Evolutionary conservation across 352 stramenopile genomes (phyloP).

Genomic region (Phytophthora boehmeriae): DNA sequence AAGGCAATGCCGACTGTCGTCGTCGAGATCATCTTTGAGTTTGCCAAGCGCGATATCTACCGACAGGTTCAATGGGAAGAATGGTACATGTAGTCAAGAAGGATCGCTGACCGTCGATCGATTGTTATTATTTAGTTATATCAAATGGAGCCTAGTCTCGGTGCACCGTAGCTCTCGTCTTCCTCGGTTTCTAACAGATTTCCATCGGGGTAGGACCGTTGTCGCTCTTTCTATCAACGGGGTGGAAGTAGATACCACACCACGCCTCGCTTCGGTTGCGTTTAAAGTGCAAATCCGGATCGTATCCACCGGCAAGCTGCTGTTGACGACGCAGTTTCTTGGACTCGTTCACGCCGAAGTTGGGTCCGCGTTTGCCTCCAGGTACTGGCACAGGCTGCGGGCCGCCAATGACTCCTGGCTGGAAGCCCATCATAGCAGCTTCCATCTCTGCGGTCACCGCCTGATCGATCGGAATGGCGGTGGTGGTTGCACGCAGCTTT

Average conservation of each 20-base stretch:
- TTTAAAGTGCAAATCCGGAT: constrained; percentile 78
- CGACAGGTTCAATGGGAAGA: constrained; percentile 40
- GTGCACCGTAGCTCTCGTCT: constrained; percentile 1
- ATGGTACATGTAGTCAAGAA: too few species aligned
- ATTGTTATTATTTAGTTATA: constrained; percentile 26
- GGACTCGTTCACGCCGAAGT: constrained; percentile 79
- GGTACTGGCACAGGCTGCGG: constrained; percentile 80
- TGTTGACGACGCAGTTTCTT: constrained; percentile 83
- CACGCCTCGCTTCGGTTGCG: constrained; percentile 82
- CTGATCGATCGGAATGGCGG: constrained; percentile 85
- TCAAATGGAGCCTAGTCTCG: constrained; percentile 13
- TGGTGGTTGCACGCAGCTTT: constrained; percentile 78
- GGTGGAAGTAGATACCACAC: constrained; percentile 76
- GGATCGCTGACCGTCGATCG: too few species aligned
- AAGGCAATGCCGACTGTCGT: constrained; percentile 32
- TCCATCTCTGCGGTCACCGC: constrained; percentile 89
- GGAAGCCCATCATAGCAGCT: constrained; percentile 88
- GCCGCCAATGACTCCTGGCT: constrained; percentile 71
- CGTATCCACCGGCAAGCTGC: constrained; percentile 81
- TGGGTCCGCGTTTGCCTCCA: constrained; percentile 79
- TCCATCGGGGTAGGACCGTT: constrained; percentile 50
- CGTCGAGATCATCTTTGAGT: constrained; percentile 39
- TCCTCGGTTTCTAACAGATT: constrained; percentile 40
- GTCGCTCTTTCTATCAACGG: constrained; percentile 39
- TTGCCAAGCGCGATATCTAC: constrained; percentile 22